Percentiles rank a stretch among this genome's conserved stretches.
phyloP scores from a whole-genome alignment of 208 protist species.

The Leishmania guyanensis region DNA sequence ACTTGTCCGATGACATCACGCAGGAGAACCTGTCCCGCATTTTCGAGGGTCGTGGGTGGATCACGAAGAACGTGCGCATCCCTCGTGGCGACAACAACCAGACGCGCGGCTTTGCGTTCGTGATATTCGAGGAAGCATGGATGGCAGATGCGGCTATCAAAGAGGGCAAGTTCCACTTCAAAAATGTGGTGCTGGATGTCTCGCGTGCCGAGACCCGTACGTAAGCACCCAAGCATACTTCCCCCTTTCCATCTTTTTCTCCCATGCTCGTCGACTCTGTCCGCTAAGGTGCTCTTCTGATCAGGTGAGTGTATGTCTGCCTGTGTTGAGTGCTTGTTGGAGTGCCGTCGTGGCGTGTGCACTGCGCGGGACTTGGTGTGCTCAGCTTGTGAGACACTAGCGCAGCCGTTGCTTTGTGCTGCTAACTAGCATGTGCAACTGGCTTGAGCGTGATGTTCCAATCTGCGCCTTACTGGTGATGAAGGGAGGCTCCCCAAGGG shows the following conservation, averaged over 20 bases:
- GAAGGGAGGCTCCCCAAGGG: not conserved
- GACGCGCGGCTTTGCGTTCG: constrained; percentile 79
- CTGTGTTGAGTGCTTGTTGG: not conserved
- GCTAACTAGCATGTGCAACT: not conserved
- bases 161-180: constrained; percentile 55
- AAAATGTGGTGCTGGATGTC: constrained; percentile 81
- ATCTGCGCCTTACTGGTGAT: not conserved
- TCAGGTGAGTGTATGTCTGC: not conserved
- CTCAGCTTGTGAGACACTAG: not conserved
- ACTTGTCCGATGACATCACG: constrained; percentile 83
- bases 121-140: constrained; percentile 62
- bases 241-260: not conserved
- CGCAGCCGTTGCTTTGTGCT: not conserved
- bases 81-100: constrained; percentile 56
- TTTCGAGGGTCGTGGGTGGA: constrained; percentile 59
- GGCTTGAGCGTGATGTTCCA: not conserved
- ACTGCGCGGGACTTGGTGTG: not conserved
- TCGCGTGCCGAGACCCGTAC: constrained; percentile 40
- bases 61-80: constrained; percentile 64
- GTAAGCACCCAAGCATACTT: not conserved
- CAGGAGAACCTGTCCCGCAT: constrained; percentile 77
- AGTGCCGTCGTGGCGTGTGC: not conserved
- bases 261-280: not conserved
- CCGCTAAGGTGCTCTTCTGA: not conserved
- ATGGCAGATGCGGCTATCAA: constrained; percentile 47